Evolutionary conservation across 306 rosid genomes (phyloP).

Genomic region (Prunus davidiana): DNA sequence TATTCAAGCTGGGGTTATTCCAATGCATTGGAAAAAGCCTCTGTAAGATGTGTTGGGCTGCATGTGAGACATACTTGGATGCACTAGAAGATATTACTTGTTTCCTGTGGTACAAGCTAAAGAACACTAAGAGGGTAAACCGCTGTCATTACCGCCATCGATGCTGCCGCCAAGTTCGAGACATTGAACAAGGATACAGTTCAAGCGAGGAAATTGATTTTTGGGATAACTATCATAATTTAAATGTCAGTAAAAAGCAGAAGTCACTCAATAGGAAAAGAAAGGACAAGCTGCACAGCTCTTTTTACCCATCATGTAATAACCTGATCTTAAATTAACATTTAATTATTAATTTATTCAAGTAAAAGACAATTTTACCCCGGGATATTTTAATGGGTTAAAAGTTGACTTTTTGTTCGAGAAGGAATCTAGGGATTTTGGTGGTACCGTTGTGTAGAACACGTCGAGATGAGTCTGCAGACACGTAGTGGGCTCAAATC

Average conservation of each 20-base stretch:
- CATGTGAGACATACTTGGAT: slow-evolving; percentile 43
- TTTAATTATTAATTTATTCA: too few species aligned
- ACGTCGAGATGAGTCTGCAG: too few species aligned
- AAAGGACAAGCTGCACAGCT: slow-evolving; percentile 3
- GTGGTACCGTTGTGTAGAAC: too few species aligned
- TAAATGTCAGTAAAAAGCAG: slow-evolving; percentile 15
- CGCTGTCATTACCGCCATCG: slow-evolving; percentile 10
- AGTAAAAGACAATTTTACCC: too few species aligned
- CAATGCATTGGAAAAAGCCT: slow-evolving; percentile 51
- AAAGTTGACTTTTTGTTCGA: too few species aligned
- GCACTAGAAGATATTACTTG: slow-evolving; percentile 35
- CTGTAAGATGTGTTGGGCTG: slow-evolving; percentile 46
- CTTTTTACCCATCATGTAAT: not conserved
- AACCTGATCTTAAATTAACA: too few species aligned
- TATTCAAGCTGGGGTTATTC: slow-evolving; percentile 49
- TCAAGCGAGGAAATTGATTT: slow-evolving; percentile 26
- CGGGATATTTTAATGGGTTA: too few species aligned
- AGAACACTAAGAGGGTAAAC: slow-evolving; percentile 41
- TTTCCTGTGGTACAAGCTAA: slow-evolving; percentile 44
- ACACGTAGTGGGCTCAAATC: too few species aligned
- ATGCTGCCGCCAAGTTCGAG: slow-evolving; percentile 17
- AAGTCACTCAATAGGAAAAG: slow-evolving; percentile 19
- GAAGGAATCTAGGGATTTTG: too few species aligned
- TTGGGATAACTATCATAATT: not conserved
- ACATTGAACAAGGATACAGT: slow-evolving; percentile 39